A percentile compares a stretch with the other conserved stretches of the same genome.
phyloP scores from a whole-genome alignment of 2,329 filamentous ascomycete genomes.

The Alternaria ventricosa region DNA sequence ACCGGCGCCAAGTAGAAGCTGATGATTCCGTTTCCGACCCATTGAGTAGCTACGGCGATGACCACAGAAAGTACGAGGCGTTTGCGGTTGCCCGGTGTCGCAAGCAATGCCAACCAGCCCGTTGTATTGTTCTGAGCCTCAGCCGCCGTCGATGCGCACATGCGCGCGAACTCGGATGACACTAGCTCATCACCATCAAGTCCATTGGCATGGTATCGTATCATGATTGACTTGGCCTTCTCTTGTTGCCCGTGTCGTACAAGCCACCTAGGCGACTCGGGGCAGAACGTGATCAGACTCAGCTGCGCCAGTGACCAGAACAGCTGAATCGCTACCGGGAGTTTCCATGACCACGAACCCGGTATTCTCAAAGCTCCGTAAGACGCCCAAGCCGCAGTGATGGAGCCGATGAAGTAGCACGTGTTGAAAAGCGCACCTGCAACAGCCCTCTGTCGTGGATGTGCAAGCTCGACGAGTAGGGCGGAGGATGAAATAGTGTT shows the following conservation, averaged over 20 bases:
- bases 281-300: slow-evolving; percentile 33
- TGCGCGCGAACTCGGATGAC: slow-evolving; percentile 6
- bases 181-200: slow-evolving; percentile 34
- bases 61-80: slow-evolving; percentile 48
- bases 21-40: slow-evolving; percentile 49
- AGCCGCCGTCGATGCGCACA: slow-evolving; percentile 1
- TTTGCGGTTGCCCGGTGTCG: slow-evolving; percentile 46
- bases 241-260: slow-evolving; percentile 60
- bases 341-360: slow-evolving; percentile 20
- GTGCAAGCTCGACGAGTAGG: slow-evolving; percentile 19
- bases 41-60: slow-evolving; percentile 49
- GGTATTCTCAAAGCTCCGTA: slow-evolving; percentile 11
- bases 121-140: background rate
- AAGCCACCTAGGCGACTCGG: slow-evolving; percentile 68
- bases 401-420: slow-evolving; percentile 20
- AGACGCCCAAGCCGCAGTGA: slow-evolving; percentile 13
- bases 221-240: slow-evolving; percentile 60
- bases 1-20: slow-evolving; percentile 49
- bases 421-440: slow-evolving; percentile 25
- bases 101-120: slow-evolving; percentile 19
- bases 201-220: slow-evolving; percentile 60
- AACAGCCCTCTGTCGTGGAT: slow-evolving; percentile 20
- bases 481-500: slow-evolving; percentile 19
- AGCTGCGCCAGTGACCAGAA: slow-evolving; percentile 14
- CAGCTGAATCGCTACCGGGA: slow-evolving; percentile 15